Evolutionary conservation across 257 asterid genomes (phyloP).

Genomic region (Solanum verrucosum): DNA sequence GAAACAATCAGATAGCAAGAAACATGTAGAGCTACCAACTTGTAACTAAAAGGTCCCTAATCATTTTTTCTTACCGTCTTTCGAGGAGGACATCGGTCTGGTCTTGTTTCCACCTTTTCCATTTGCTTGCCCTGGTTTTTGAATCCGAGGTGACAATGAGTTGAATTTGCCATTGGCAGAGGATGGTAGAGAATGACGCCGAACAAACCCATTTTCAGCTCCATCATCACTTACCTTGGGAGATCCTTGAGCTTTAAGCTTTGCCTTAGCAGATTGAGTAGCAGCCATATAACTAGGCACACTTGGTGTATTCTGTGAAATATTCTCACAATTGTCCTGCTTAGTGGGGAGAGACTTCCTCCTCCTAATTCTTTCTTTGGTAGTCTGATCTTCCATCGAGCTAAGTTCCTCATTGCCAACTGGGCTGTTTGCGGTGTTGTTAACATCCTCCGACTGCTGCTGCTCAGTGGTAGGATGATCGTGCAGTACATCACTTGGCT

Average conservation of each 20-base stretch:
- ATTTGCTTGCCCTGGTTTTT: slow-evolving; percentile 29
- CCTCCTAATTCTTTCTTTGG: slow-evolving; percentile 16
- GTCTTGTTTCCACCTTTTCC: slow-evolving; percentile 33
- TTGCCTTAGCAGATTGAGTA: slow-evolving; percentile 53
- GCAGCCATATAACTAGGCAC: slow-evolving; percentile 56
- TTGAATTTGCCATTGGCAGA: slow-evolving; percentile 28
- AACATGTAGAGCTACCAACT: not conserved
- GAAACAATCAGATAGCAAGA: not conserved
- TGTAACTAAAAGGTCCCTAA: not conserved
- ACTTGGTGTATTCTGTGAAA: slow-evolving; percentile 9
- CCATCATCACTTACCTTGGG: slow-evolving; percentile 34
- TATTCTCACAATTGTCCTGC: slow-evolving; percentile 12
- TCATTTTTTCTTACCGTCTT: slow-evolving; percentile 28
- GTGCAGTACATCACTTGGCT: not conserved
- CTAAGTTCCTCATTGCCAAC: slow-evolving; percentile 16
- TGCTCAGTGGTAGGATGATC: not conserved
- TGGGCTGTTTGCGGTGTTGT: not conserved
- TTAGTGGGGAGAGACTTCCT: slow-evolving; percentile 32
- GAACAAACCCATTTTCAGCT: slow-evolving; percentile 21
- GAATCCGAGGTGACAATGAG: slow-evolving; percentile 39
- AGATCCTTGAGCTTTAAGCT: slow-evolving; percentile 36
- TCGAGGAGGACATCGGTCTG: slow-evolving; percentile 36
- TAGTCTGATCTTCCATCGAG: slow-evolving; percentile 10
- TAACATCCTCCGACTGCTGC: slow-evolving; percentile 6
- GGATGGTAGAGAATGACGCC: slow-evolving; percentile 52